Evolutionary conservation across 2,329 filamentous ascomycete genomes (phyloP), one percentile per base, ranked within the genome.

Genomic region (Magnaporthiopsis poae): DNA sequence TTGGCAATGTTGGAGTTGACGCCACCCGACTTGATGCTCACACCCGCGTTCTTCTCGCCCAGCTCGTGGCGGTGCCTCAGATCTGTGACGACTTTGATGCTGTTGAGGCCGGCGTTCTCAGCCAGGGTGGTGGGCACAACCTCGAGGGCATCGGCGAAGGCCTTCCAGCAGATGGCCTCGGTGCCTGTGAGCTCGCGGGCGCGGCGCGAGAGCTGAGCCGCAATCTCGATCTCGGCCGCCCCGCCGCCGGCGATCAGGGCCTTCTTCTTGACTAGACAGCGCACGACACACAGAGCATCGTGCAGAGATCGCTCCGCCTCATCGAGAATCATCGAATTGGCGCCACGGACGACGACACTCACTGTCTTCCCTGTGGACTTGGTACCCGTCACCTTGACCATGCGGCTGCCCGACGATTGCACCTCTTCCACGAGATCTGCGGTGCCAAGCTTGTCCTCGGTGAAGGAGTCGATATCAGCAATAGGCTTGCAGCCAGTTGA

Each of bases 401-500:
- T 94, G 71, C 94, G 90, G 69, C 92, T 90, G 68, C 95, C 95
- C 21, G 89, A 91, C 59, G 89, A 88, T 76, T 95, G 88, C 13
- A 92, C 87, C 80, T 99, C 95, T 80, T 99, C 95, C 29, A 99
- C 88, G 52, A 99, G 83, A 74, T 99, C 95, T 46, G 95, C 95
- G 60, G 88, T 90, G 70, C 93, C 95, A 66, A 99, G 88, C 83
- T 98, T 99, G 80, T 99, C 95, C 80, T 99, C 95, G 25, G 92
- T 95, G 81, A 99, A 99, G 15, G 93, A 96, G 79, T 99, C 95
- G 74, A 99, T 90, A 75, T 99, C 96, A 72, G 95, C 95, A 74
- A 99, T 95, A 64, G 95, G 95, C 82, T 99, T 99, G 87, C 95
- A 99, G 73, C 95, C 95, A 52, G 94, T 96, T 69, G 91, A 96